These are phyloP conservation scores for Ophiostoma ulmi DNA, from an alignment of 2,329 filamentous ascomycete genomes.

Conservation along the genomic window DNA sequence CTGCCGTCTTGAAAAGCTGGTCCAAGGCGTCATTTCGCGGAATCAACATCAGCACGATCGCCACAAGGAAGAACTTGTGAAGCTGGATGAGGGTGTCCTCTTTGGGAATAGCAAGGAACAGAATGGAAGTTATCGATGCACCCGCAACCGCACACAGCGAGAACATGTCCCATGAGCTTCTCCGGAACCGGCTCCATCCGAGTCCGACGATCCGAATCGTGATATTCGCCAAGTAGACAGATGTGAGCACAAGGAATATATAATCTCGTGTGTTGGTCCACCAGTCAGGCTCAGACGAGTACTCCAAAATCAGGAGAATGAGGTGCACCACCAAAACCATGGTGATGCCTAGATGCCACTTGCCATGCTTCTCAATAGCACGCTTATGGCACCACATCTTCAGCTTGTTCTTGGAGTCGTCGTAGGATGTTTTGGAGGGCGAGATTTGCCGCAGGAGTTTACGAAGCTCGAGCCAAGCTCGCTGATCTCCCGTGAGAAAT, in stretches of 20 bases:
- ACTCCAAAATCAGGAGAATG: conserved; percentile 77
- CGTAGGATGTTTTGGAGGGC: conserved; percentile 85
- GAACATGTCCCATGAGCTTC: conserved; percentile 93
- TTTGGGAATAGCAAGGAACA: conserved; percentile 59
- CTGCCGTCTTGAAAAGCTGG: conserved; percentile 97
- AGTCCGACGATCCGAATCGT: conserved; percentile 79
- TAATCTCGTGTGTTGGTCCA: conserved; percentile 70
- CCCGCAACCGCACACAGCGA: conserved; percentile 74
- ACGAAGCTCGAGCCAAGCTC: conserved; percentile 91
- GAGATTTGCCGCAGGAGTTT: conserved; percentile 90
- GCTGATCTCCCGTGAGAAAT: conserved; percentile 89
- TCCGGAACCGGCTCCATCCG: conserved; percentile 84
- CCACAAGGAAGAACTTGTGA: conserved; percentile 91
- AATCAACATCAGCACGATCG: conserved; percentile 83
- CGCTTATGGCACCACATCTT: conserved; percentile 93
- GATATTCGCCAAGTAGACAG: conserved; percentile 79
- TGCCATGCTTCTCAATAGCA: conserved; percentile 88
- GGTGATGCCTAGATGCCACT: conserved; percentile 83
- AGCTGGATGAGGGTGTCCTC: conserved; percentile 67
- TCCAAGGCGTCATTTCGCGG: conserved; percentile 95
- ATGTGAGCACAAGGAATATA: conserved; percentile 73
- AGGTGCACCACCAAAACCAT: conserved; percentile 75
- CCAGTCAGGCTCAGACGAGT: conserved; percentile 63
- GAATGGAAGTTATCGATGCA: conserved; percentile 73
- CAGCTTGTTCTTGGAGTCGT: conserved; percentile 69